Base-by-base conservation (phyloP, 1,139 yeast species). In the Ashbya aceris region DNA sequence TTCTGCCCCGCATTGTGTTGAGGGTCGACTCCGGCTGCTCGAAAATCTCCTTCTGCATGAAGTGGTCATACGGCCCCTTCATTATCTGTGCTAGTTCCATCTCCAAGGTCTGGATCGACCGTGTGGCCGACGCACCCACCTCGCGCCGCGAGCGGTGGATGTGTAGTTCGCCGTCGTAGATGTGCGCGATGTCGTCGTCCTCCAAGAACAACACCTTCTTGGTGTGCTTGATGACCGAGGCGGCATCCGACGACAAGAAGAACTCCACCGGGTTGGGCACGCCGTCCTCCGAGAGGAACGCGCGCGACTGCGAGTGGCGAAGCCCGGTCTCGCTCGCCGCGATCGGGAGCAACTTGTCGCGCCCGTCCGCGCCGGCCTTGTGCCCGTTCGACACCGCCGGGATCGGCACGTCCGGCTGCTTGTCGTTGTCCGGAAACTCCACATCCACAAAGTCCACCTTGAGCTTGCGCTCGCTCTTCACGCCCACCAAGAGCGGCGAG, bases 1-100 rank as follows among this genome's bases (percentile, higher is more conserved):
- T 76, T 71, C 99, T 86, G 61, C 99, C 99, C 73, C 98, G 83
- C 98, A 93, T 93, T 42, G 99, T 91, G 71, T 91, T 93, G 64
- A 89, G 82, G 42, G 96, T 84, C 5, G 97, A 89, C 60, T 93
- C 98, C 36, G 98, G 98, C 69, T 93, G 99, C 67, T 93, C 98
- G 61, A 83, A 85, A 55, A 93, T 93, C 70, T 93, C 99, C 75
- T 93, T 93, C 69, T 89, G 95, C 99, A 93, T 93, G 66, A 89
- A 93, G 67, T 91, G 98, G 54, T 77, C 79, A 71, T 83, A 91
- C 51, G 85, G 83, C 56, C 98, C 98, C 73, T 87, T 91, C 98
- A 91, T 91, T 61, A 93, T 91, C 70, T 91, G 94, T 51, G 94
- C 93, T 62, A 93, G 77, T 69, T 93, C 96, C 83, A 93, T 76